These are phyloP conservation scores for Nicotiana noctiflora DNA, from an alignment of 257 asterid species.

Conservation along the genomic window DNA sequence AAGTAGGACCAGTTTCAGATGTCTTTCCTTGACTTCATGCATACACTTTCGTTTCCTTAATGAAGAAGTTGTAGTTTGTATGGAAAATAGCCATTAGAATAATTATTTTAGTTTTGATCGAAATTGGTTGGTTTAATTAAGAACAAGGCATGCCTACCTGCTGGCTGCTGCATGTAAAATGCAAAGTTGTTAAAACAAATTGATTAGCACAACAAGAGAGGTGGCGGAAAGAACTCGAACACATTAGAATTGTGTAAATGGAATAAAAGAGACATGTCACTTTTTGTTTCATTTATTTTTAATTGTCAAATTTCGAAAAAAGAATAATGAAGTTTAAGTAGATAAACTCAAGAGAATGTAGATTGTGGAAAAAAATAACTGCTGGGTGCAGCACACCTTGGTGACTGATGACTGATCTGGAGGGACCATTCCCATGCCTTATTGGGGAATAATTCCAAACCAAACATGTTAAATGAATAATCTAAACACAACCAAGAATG, in stretches of 20 bases:
- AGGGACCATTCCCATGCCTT: slow-evolving; percentile 17
- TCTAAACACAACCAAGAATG: slow-evolving; percentile 3
- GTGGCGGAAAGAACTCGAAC: neutral
- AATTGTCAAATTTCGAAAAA: slow-evolving; percentile 1
- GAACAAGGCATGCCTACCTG: neutral
- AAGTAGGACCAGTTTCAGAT: neutral
- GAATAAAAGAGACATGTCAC: neutral
- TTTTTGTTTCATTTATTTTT: neutral
- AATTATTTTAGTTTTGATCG: neutral
- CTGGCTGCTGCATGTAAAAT: slow-evolving; percentile 9
- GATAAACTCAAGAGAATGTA: neutral
- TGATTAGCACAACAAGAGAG: slow-evolving; percentile 1
- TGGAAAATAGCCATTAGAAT: neutral
- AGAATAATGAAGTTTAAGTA: slow-evolving; percentile 16
- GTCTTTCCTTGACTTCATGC: neutral
- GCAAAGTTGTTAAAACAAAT: neutral
- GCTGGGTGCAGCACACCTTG: slow-evolving; percentile 17
- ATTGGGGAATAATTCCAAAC: slow-evolving; percentile 17
- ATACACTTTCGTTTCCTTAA: neutral
- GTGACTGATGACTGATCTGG: slow-evolving; percentile 14
- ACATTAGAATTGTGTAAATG: neutral
- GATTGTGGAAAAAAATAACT: slow-evolving; percentile 10
- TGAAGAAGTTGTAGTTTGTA: neutral
- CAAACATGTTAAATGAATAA: neutral
- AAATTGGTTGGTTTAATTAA: neutral